Conservation (phyloP, 176 grass and related monocot species). For the Otatea glauca region DNA sequence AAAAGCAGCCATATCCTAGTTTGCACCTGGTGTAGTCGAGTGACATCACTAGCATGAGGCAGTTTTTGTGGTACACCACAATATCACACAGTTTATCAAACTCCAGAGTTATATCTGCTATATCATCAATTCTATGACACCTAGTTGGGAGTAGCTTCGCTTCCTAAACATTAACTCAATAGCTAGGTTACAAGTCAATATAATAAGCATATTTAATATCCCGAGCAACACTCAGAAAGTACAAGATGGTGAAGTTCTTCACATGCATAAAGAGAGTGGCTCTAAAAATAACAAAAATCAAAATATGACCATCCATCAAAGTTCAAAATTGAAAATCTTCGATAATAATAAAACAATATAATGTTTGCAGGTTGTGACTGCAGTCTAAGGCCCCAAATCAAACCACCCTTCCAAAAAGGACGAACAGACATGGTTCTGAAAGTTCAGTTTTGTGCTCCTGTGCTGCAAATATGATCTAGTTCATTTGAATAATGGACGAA, state of each 20-base stretch:
- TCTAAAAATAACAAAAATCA: slow-evolving; percentile 34
- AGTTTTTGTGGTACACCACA: background rate
- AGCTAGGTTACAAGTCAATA: slow-evolving; percentile 6
- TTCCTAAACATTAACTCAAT: slow-evolving; percentile 12
- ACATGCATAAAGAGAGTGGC: background rate
- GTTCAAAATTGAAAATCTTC: slow-evolving; percentile 37
- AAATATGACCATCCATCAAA: slow-evolving; percentile 34
- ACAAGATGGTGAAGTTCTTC: slow-evolving; percentile 6
- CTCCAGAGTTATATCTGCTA: background rate
- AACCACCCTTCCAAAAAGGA: slow-evolving; percentile 62
- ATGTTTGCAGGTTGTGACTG: slow-evolving; percentile 95
- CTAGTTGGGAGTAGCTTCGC: background rate
- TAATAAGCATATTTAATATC: slow-evolving; percentile 19
- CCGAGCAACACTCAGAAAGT: background rate
- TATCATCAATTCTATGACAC: background rate
- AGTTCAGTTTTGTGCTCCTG: slow-evolving; percentile 41
- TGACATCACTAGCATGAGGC: too few relatives aligned
- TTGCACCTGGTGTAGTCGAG: background rate
- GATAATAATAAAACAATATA: slow-evolving; percentile 65
- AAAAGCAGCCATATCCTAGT: background rate
- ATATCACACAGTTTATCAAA: slow-evolving; percentile 20
- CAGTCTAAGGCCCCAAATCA: slow-evolving; percentile 80
- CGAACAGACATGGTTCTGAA: slow-evolving; percentile 55
- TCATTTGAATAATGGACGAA: slow-evolving; percentile 67
- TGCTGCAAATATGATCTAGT: slow-evolving; percentile 56